phyloP scores from a whole-genome alignment of 345 rosid genomes.

The Salix purpurea region DNA sequence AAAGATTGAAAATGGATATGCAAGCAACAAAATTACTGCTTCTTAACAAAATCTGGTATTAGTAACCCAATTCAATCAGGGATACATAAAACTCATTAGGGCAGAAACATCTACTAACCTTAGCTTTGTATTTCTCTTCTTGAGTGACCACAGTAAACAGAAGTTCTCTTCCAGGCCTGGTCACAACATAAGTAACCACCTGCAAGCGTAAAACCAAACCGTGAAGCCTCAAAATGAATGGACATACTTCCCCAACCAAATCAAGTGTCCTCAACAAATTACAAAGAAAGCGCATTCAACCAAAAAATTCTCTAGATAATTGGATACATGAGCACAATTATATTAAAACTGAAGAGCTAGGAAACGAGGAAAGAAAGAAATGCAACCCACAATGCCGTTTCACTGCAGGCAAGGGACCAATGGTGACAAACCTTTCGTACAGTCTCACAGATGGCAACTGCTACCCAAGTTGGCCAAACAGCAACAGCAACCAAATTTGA shows the following conservation, averaged over 20 bases:
- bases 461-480: slow-evolving; percentile 83
- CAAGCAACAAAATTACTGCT: background rate
- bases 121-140: slow-evolving; percentile 96
- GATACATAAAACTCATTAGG: background rate
- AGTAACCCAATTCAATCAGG: background rate
- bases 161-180: slow-evolving; percentile 91
- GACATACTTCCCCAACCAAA: background rate
- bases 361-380: background rate
- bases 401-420: background rate
- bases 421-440: slow-evolving; percentile 60
- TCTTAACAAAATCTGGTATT: background rate
- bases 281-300: background rate
- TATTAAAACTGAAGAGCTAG: background rate
- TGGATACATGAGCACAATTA: no score
- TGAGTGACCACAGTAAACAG: slow-evolving; percentile 82
- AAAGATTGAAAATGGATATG: background rate
- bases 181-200: slow-evolving; percentile 83
- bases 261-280: background rate
- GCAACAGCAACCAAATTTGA: slow-evolving; percentile 69
- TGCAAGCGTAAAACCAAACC: slow-evolving; percentile 17
- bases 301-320: background rate
- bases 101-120: slow-evolving; percentile 38
- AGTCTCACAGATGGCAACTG: slow-evolving; percentile 80
- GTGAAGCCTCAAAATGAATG: background rate
- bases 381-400: background rate